These are phyloP conservation scores for Chenopodium berlandieri DNA, from an alignment of 148 eudicot species.

Conservation along the genomic window DNA sequence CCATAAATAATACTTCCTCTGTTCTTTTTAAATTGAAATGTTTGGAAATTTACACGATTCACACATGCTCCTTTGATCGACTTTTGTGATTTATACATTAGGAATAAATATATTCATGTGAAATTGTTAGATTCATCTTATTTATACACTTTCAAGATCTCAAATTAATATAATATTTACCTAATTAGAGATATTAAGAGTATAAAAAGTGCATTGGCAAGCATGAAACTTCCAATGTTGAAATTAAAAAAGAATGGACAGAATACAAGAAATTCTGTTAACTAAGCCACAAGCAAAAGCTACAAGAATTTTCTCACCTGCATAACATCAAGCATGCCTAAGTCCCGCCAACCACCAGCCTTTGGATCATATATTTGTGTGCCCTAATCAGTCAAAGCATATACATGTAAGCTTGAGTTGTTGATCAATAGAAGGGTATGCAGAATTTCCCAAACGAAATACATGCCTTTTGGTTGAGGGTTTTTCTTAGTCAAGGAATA, in stretches of 20 bases:
- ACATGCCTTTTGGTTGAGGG: not conserved
- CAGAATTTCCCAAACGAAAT: not conserved
- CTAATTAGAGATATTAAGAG: too few species aligned
- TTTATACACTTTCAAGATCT: too few species aligned
- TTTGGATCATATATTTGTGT: conserved; percentile 97
- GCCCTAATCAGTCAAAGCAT: conserved; percentile 53
- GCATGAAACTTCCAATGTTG: too few species aligned
- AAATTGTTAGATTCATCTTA: too few species aligned
- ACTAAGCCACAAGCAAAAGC: conserved; percentile 2
- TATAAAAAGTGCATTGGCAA: too few species aligned
- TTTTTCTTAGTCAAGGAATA: not conserved
- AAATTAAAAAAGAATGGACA: not conserved
- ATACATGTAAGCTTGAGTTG: conserved; percentile 15
- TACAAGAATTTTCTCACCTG: conserved; percentile 50
- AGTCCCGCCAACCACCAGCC: conserved; percentile 99
- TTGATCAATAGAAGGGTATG: not conserved
- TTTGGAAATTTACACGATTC: too few species aligned
- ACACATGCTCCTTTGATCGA: too few species aligned
- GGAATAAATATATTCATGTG: too few species aligned
- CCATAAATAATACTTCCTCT: not conserved
- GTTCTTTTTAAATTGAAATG: too few species aligned
- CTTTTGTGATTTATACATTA: too few species aligned
- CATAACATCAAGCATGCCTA: conserved; percentile 99
- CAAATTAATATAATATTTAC: too few species aligned
- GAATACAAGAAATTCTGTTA: conserved; percentile 1